These are phyloP conservation scores for Aphanomyces cochlioides DNA, from an alignment of 352 stramenopile genomes.

Conservation along the genomic window DNA sequence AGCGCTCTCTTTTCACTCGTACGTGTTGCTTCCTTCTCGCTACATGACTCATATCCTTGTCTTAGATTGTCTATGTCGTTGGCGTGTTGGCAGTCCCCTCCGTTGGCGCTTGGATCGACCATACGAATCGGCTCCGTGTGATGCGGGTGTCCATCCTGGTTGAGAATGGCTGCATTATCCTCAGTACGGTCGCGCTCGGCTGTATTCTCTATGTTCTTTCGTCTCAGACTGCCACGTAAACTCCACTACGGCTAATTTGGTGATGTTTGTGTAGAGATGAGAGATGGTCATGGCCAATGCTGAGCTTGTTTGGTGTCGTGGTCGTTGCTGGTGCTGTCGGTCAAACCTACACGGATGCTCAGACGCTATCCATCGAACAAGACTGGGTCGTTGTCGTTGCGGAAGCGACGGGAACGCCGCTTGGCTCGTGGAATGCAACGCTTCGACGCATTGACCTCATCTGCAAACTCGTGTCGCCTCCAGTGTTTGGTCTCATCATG, in stretches of 20 bases:
- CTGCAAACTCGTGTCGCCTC: constrained; percentile 71
- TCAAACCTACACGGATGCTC: constrained; percentile 69
- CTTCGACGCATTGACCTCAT: constrained; percentile 79
- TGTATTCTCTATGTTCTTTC: constrained; percentile 46
- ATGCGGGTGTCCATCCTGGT: constrained; percentile 70
- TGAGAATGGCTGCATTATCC: constrained; percentile 73
- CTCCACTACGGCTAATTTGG: constrained; percentile 46
- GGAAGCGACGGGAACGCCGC: constrained; percentile 39
- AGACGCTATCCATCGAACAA: constrained; percentile 74
- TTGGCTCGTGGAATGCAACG: constrained; percentile 67
- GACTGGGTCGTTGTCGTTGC: constrained; percentile 87
- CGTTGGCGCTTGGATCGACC: constrained; percentile 59
- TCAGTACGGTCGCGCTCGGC: constrained; percentile 57
- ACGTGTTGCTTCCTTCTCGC: not conserved
- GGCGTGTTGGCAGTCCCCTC: constrained; percentile 69
- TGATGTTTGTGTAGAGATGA: not conserved
- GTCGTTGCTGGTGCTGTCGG: constrained; percentile 64
- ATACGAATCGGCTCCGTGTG: constrained; percentile 57
- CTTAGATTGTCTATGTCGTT: constrained; percentile 56
- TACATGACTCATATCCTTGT: not conserved
- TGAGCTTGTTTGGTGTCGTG: constrained; percentile 46
- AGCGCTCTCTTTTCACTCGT: constrained; percentile 66
- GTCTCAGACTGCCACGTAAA: constrained; percentile 40
- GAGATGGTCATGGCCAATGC: constrained; percentile 48
- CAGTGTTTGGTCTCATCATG: constrained; percentile 76